phyloP scores from a whole-genome alignment of 768 basidiomycete genomes.

The Tylopilus vinaceipallidus region DNA sequence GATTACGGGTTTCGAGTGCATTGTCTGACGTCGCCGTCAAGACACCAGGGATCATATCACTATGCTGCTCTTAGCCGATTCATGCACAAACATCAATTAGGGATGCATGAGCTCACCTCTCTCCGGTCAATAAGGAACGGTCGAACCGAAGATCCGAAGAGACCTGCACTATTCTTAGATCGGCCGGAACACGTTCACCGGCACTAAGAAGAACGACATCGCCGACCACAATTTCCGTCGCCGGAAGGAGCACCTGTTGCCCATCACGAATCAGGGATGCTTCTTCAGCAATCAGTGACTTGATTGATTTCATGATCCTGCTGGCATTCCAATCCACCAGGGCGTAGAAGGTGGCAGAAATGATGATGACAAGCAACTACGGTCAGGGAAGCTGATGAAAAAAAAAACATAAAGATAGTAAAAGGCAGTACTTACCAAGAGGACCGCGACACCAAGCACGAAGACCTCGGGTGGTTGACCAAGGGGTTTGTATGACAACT shows the following conservation, averaged over 20 bases:
- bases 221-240: conserved; percentile 54
- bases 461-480: conserved; percentile 40
- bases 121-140: conserved; percentile 49
- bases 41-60: conserved; percentile 43
- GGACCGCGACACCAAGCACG: conserved; percentile 48
- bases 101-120: conserved; percentile 28
- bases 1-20: conserved; percentile 44
- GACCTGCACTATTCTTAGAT: conserved; percentile 49
- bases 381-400: background rate
- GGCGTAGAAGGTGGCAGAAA: conserved; percentile 46
- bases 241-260: conserved; percentile 43
- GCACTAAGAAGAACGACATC: conserved; percentile 49
- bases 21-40: conserved; percentile 46
- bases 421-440: conserved; percentile 36
- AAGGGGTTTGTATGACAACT: conserved; percentile 52
- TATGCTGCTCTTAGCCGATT: conserved; percentile 14
- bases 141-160: conserved; percentile 51
- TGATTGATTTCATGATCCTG: conserved; percentile 51
- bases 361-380: conserved; percentile 40
- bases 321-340: conserved; percentile 48
- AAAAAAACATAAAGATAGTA: conserved; percentile 7
- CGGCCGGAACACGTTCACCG: conserved; percentile 59
- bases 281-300: conserved; percentile 56
- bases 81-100: background rate
- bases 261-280: conserved; percentile 53